Conservation (phyloP, 495 filamentous ascomycete genomes). For the Talaromyces liani region DNA sequence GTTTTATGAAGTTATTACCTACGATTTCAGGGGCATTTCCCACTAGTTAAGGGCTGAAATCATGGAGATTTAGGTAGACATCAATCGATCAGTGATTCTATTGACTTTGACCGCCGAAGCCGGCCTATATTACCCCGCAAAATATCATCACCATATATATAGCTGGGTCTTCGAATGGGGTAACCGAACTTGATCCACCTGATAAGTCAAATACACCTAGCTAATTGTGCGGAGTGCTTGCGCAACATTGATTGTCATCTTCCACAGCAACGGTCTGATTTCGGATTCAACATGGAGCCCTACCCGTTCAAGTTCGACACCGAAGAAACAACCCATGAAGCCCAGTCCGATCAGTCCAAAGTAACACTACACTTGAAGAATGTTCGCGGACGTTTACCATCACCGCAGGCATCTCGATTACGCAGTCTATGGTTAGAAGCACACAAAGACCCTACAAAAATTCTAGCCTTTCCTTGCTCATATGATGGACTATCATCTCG, state of each 20-base stretch:
- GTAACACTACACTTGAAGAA: slow-evolving; percentile 16
- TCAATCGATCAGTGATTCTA: too few species aligned
- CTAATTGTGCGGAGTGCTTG: not conserved
- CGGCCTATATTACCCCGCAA: not conserved
- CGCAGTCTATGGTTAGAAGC: slow-evolving; percentile 33
- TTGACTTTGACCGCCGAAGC: too few species aligned
- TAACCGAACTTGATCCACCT: too few species aligned
- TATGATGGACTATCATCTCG: slow-evolving; percentile 35
- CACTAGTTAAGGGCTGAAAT: too few species aligned
- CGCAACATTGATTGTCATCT: not conserved
- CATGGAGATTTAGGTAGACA: not conserved
- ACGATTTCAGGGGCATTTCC: too few species aligned
- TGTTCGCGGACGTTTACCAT: slow-evolving; percentile 23
- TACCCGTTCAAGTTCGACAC: slow-evolving; percentile 27
- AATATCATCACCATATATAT: not conserved
- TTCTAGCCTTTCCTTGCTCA: slow-evolving; percentile 28
- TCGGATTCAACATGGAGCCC: slow-evolving; percentile 15
- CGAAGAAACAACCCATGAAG: slow-evolving; percentile 3
- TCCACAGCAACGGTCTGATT: not conserved
- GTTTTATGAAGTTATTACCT: too few species aligned
- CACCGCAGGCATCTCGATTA: slow-evolving; percentile 24
- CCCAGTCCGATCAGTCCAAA: slow-evolving; percentile 11
- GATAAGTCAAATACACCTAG: too few species aligned
- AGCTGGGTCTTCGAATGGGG: not conserved
- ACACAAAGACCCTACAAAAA: slow-evolving; percentile 25